phyloP scores from a whole-genome alignment of 352 stramenopile genomes.

The Plasmopara viticola region DNA sequence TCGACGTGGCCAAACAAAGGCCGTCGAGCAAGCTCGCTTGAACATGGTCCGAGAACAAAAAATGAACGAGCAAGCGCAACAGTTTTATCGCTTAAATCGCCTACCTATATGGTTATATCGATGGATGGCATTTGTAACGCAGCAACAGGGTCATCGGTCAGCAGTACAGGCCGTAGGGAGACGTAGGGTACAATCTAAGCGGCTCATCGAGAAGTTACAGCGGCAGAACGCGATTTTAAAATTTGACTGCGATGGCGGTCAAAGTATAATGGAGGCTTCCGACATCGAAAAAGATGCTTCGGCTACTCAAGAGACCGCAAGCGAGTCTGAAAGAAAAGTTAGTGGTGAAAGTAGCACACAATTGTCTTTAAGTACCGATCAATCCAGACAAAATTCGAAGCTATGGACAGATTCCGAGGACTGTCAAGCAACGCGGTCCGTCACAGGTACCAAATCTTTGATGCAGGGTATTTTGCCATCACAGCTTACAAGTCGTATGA shows the following conservation, averaged over 20 bases:
- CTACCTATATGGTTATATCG: constrained; percentile 48
- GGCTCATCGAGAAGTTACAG: constrained; percentile 35
- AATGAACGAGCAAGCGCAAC: constrained; percentile 20
- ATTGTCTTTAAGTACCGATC: not conserved
- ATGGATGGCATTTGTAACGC: constrained; percentile 26
- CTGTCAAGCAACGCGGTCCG: not conserved
- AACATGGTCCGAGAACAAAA: constrained; percentile 17
- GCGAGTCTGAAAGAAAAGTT: not conserved
- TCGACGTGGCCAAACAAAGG: constrained; percentile 4
- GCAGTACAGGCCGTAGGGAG: constrained; percentile 17
- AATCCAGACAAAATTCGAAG: not conserved
- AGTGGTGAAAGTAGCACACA: not conserved
- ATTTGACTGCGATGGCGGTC: not conserved
- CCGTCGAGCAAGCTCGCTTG: constrained; percentile 12
- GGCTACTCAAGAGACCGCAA: not conserved
- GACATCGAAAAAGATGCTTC: not conserved
- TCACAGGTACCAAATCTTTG: constrained; percentile 1
- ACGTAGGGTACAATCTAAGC: constrained; percentile 32
- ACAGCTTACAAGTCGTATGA: not conserved
- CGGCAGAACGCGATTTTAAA: constrained; percentile 10
- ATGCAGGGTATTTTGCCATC: constrained; percentile 1
- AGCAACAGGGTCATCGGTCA: constrained; percentile 25
- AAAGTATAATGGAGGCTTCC: constrained; percentile 2
- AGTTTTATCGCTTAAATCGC: constrained; percentile 30
- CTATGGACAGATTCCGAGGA: constrained; percentile 1